These are phyloP conservation scores for Phytophthora pisi DNA, from an alignment of 352 stramenopile species.

Conservation along the genomic window DNA sequence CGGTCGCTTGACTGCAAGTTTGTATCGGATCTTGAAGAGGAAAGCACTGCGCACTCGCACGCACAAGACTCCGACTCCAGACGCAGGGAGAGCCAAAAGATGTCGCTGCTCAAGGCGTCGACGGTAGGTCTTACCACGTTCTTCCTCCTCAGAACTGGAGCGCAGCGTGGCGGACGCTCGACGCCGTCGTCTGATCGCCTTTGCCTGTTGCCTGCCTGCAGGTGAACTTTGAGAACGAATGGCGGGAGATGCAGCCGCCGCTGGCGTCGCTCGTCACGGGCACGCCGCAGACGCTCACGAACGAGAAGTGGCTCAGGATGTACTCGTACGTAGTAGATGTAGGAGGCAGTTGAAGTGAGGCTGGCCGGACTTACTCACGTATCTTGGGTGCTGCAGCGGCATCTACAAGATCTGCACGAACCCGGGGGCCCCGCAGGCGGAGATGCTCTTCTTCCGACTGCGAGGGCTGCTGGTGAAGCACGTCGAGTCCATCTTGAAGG, in stretches of 20 bases:
- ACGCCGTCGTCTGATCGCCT: conserved; percentile 4
- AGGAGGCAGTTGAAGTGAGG: not conserved
- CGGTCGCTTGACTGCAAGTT: conserved; percentile 17
- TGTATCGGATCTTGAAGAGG: conserved; percentile 37
- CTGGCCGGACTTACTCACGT: too few relatives aligned
- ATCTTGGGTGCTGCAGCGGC: conserved; percentile 38
- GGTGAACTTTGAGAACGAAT: conserved; percentile 89
- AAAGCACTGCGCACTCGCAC: not conserved
- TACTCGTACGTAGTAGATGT: conserved; percentile 69
- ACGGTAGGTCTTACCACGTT: conserved; percentile 41
- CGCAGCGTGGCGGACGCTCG: not conserved
- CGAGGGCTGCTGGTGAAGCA: conserved; percentile 71
- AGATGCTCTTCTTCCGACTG: conserved; percentile 85
- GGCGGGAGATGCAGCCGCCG: conserved; percentile 82
- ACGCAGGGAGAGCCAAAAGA: conserved; percentile 20
- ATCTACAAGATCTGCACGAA: conserved; percentile 92
- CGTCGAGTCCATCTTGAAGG: conserved; percentile 66
- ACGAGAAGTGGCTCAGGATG: conserved; percentile 88
- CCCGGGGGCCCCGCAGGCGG: conserved; percentile 73
- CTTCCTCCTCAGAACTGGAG: too few relatives aligned
- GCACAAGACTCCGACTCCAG: not conserved
- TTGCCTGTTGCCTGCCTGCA: conserved; percentile 29
- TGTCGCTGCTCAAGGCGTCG: conserved; percentile 86
- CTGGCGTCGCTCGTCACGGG: conserved; percentile 79
- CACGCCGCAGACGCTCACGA: conserved; percentile 65